Conservation (phyloP, 352 stramenopile genomes). For the Phytophthora sojae region DNA sequence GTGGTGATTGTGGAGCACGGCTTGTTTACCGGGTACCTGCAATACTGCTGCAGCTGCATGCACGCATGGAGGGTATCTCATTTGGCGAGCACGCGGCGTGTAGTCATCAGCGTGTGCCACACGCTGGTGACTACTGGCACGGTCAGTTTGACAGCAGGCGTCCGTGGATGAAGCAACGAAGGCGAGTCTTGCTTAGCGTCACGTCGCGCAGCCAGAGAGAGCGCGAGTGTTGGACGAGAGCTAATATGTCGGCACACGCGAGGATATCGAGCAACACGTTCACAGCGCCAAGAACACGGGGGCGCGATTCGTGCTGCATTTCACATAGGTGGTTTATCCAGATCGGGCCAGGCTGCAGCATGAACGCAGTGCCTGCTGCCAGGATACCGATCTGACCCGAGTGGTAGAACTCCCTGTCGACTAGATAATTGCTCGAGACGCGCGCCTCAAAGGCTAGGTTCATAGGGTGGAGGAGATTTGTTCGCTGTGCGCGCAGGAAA, state of each 20-base stretch:
- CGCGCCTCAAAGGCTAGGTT: no score
- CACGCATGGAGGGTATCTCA: no score
- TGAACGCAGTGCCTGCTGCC: background rate
- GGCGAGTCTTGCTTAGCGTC: background rate
- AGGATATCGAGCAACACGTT: background rate
- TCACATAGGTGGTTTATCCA: background rate
- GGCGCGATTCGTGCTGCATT: background rate
- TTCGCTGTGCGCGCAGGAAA: no score
- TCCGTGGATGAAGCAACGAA: background rate
- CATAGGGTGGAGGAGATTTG: no score
- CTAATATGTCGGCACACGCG: background rate
- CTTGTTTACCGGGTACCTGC: no score
- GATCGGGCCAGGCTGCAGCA: background rate
- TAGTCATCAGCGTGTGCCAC: no score
- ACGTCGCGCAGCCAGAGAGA: conserved; percentile 5
- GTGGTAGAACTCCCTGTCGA: background rate
- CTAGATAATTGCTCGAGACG: background rate
- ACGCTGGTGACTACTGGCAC: no score
- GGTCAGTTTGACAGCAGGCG: no score
- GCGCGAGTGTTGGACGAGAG: background rate
- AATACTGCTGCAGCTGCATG: no score
- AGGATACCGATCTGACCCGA: background rate
- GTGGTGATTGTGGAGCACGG: no score
- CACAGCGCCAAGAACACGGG: background rate
- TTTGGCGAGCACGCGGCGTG: no score